Evolutionary conservation across 2,329 filamentous ascomycete species (phyloP), one percentile per base, ranked within the genome.

Genomic region (Clarireedia homoeocarpa): DNA sequence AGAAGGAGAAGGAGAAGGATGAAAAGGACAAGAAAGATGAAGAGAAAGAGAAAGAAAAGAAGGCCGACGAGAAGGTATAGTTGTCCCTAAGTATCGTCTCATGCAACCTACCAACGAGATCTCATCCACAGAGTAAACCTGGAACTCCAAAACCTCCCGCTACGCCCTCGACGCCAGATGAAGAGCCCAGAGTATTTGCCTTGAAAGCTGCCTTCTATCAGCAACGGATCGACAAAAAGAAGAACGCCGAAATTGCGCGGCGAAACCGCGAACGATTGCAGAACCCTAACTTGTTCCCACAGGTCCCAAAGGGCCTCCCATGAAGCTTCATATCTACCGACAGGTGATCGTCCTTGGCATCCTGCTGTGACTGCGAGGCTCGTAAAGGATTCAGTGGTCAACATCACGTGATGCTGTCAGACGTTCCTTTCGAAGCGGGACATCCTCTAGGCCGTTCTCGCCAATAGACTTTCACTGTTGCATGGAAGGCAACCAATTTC

Each of bases 181-280:
- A 88, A 58, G 83, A 86, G 56, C 86, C 89, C 20, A 82, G 92
- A 44, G 80, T 95, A 2, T 99, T 94, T 72, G 82, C 87, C 62
- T 76, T 96, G 57, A 88, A 92, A 67, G 91, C 85, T 88, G 80
- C 83, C 26, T 96, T 99, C 71, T 95, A 90, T 69, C 86, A 92
- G 64, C 89, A 91, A 74, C 84, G 94, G 15, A 70, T 96, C 51
- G 84, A 90, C 69, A 87, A 86, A 68, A 85, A 91, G 67, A 81
- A 85, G 45, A 87, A 88, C 69, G 80, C 81, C n/a, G 89, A 94
- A 67, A 77, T 85, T 53, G 87, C 90, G 10, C 95, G 85, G 71
- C 79, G 88, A 52, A 94, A 92, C 66, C 83, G 85, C 45, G 89
- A 96, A 70, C 82, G 90, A 46, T 71, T 95, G 58, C 85, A 82